Evolutionary conservation across 1,139 yeast species (phyloP).

Genomic region (Pichia sp.): DNA sequence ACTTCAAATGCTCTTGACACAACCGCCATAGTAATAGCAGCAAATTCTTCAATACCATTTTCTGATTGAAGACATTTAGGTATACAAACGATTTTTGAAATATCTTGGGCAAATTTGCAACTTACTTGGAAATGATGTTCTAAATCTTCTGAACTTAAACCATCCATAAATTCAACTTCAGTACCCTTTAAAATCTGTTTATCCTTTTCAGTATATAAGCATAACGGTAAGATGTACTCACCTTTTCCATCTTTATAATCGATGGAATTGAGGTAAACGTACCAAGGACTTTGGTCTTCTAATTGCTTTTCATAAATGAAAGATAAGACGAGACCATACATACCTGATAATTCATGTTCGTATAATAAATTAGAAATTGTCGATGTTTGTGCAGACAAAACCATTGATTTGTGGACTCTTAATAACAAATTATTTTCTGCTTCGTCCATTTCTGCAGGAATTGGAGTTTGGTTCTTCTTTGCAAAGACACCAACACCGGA

Average conservation of each 20-base stretch:
- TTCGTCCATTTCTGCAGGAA: constrained; percentile 34
- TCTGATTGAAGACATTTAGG: constrained; percentile 27
- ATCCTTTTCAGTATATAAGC: constrained; percentile 60
- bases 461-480: constrained; percentile 34
- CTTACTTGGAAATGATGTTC: constrained; percentile 52
- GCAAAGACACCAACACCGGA: constrained; percentile 84
- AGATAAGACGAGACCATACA: constrained; percentile 65
- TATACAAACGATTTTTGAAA: constrained; percentile 38
- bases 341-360: constrained; percentile 61
- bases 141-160: constrained; percentile 59
- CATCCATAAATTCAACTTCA: constrained; percentile 63
- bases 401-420: constrained; percentile 48
- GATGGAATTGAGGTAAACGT: constrained; percentile 56
- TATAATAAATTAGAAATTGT: constrained; percentile 64
- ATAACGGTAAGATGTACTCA: constrained; percentile 50
- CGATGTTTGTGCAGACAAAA: constrained; percentile 58
- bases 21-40: constrained; percentile 54
- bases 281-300: constrained; percentile 74
- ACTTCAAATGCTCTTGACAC: constrained; percentile 80
- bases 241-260: constrained; percentile 34
- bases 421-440: constrained; percentile 33
- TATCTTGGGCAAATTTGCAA: constrained; percentile 44
- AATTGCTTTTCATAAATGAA: constrained; percentile 64
- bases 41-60: constrained; percentile 42
- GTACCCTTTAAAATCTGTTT: constrained; percentile 57